Conservation (phyloP, 2,329 filamentous ascomycete genomes). For the Fusarium sp. region DNA sequence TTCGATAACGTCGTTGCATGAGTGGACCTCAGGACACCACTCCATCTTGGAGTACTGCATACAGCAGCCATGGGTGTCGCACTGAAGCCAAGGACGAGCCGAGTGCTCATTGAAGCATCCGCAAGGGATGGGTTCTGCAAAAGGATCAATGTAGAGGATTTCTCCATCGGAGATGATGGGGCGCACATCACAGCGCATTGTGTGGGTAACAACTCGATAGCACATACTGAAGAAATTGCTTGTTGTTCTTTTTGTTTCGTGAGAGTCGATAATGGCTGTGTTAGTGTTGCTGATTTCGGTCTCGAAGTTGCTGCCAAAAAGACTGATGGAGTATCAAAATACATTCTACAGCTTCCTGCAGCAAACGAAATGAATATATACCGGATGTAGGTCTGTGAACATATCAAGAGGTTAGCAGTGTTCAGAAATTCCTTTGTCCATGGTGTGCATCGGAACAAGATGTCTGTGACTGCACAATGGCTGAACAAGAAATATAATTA, state of each 20-base stretch:
- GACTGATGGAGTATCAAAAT: neutral
- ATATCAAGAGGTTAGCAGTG: neutral
- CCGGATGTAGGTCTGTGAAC: neutral
- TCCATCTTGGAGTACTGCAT: conserved; percentile 25
- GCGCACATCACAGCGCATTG: conserved; percentile 48
- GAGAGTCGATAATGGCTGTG: neutral
- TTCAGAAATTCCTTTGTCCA: conserved; percentile 14
- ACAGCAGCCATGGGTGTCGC: conserved; percentile 49
- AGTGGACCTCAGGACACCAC: conserved; percentile 28
- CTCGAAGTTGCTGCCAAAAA: neutral
- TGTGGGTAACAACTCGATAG: conserved; percentile 46
- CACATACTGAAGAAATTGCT: conserved; percentile 37
- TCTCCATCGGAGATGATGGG: conserved; percentile 46
- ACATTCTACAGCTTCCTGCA: neutral
- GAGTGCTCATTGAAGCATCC: conserved; percentile 22
- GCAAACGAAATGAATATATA: neutral
- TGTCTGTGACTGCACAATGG: neutral
- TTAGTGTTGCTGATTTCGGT: neutral
- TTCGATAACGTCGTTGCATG: conserved; percentile 14
- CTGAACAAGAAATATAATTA: neutral
- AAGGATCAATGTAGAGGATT: conserved; percentile 42
- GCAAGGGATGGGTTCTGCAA: conserved; percentile 40
- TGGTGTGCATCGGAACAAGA: conserved; percentile 4
- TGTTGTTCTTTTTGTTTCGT: neutral
- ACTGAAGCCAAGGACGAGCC: conserved; percentile 29